Base-by-base conservation (phyloP, 1,284 basidiomycete genomes). In the Heterobasidion parviporum region DNA sequence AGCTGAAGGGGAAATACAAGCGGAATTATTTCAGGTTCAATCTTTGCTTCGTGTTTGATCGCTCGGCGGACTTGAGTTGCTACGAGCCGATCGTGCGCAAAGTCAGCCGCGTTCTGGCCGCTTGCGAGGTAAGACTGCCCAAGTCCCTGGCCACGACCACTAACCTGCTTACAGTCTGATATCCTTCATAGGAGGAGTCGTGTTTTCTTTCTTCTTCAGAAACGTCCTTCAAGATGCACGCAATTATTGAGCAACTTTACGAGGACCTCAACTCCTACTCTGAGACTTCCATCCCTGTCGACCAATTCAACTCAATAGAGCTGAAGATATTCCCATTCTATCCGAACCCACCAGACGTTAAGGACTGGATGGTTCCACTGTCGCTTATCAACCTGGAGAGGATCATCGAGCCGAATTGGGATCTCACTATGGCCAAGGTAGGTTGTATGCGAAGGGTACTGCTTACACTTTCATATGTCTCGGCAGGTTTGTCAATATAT, bases 181-280 rank as follows among this genome's bases (percentile, higher is more conserved):
- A 26, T 26, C 26, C 3, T 26, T 26, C 26, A 26, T 64, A 98
- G 92, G 86, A 94, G 76, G 92, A 97, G 66, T 93, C 91, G 0
- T 81, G 78, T 2, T 95, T 98, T 67, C 76, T 99, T 20, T 96
- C 94, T 2, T 83, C 82, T 6, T 77, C 87, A 1, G 73, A 80
- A 51, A 88, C 85, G 6, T 82, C 86, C 1, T 78, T 81, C 48
- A 80, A 86, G 0, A 83, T 99, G 53, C 83, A 90, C 62, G 84
- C 87, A 6, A 89, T 99, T 56, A 82, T 99, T 35, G 96, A 99
- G 70, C 95, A 98, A 68, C 78, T 99, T 0, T 98, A 94, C 63
- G 95, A 98, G 67, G 97, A 99, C 64, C 74, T 99, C 60, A 98
- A 98, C 72, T 94, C 92, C 5, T 99, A 97, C 72, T 93, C 92